Evolutionary conservation across 164 flowering plant species (phyloP).

Genomic region (Annona squamosa): DNA sequence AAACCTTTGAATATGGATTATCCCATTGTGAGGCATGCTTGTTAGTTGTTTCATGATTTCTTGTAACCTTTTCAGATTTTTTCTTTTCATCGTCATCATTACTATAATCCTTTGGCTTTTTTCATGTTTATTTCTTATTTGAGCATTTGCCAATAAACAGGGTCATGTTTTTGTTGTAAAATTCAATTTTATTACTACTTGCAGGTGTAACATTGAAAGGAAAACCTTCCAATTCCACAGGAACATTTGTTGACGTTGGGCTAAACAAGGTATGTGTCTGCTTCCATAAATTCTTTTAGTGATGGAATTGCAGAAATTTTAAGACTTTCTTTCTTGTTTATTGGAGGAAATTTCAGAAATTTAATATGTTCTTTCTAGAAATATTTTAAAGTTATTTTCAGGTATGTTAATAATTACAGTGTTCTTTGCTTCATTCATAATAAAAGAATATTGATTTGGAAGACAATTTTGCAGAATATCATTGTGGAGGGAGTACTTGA

Average conservation of each 20-base stretch:
- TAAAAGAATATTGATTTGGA: background rate
- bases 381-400: too few relatives aligned
- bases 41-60: too few relatives aligned
- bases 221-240: constrained; percentile 37
- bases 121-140: too few relatives aligned
- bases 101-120: too few relatives aligned
- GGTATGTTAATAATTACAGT: background rate
- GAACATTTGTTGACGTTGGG: constrained; percentile 91
- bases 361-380: background rate
- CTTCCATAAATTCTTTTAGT: too few relatives aligned
- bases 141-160: background rate
- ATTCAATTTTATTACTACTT: background rate
- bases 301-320: background rate
- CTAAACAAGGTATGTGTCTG: constrained; percentile 53
- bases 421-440: background rate
- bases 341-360: background rate
- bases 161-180: background rate
- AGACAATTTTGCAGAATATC: constrained; percentile 53
- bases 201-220: constrained; percentile 70
- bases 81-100: too few relatives aligned
- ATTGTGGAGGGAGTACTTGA: constrained; percentile 61
- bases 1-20: too few relatives aligned
- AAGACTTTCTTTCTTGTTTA: background rate
- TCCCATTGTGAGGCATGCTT: too few relatives aligned
- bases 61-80: too few relatives aligned